Evolutionary conservation across 306 rosid genomes (phyloP).

Genomic region (Vigna angularis): DNA sequence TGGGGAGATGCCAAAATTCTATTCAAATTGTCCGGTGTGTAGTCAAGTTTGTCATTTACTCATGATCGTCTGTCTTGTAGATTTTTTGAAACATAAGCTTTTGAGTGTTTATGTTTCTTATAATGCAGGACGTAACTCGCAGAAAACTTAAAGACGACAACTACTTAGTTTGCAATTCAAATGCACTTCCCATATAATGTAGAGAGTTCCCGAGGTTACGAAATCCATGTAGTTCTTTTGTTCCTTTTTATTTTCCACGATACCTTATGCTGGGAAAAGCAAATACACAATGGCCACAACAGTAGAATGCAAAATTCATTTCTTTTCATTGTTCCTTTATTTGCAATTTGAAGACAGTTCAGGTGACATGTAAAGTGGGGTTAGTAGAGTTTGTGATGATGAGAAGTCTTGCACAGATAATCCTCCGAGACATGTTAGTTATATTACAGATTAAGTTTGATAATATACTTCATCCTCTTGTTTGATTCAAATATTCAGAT

Average conservation of each 20-base stretch:
- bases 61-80: conserved; percentile 11
- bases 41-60: conserved; percentile 63
- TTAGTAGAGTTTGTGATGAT: not conserved
- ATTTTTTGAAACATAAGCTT: conserved; percentile 10
- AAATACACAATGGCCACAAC: too few relatives aligned
- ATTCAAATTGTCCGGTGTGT: conserved; percentile 78
- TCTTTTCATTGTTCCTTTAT: conserved; percentile 8
- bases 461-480: not conserved
- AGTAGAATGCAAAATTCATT: not conserved
- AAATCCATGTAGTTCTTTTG: not conserved
- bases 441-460: not conserved
- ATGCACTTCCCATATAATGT: conserved; percentile 39
- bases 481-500: too few relatives aligned
- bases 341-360: not conserved
- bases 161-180: conserved; percentile 30
- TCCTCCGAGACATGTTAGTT: not conserved
- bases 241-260: too few relatives aligned
- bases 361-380: not conserved
- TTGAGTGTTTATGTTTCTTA: conserved; percentile 24
- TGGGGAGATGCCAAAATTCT: conserved; percentile 67
- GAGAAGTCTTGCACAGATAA: not conserved
- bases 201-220: conserved; percentile 45
- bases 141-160: conserved; percentile 53
- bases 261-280: too few relatives aligned
- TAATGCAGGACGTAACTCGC: conserved; percentile 73